Evolutionary conservation across 2,329 filamentous ascomycete species (phyloP), one percentile per base, ranked within the genome.

Genomic region (Aaosphaeria pasadenensis): DNA sequence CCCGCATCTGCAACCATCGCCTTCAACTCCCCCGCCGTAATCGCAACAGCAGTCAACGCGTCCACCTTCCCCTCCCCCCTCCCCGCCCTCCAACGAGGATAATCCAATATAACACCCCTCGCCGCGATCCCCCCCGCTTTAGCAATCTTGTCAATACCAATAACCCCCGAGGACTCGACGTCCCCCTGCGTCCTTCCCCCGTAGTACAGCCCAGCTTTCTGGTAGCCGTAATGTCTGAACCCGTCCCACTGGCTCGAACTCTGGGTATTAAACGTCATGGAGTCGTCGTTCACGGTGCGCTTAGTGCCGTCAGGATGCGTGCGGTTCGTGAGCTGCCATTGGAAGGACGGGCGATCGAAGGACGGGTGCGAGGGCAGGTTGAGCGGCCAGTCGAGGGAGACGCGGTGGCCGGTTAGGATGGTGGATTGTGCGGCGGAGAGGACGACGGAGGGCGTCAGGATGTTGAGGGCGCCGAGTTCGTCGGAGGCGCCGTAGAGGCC

Each of bases 391-490:
- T 73, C 70, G 4, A 73, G 59, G 0, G 64, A 66, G 0, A 72
- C 55, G 11, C 70, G 67, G 11, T 65, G 57, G 30, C 71, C 74
- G 5, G 65, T 67, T 40, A 70, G 67, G 52, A 79, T 78, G 54
- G 79, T 76, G 17, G 17, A 24, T 13, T 66, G 61, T 1, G 75
- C 69, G 0, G 75, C 76, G 5, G 65, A 60, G 6, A 65, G 64
- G 17, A 76, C 69, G 7, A 67, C 69, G n/a, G 68, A 60, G 0
- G 76, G 71, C 0, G 78, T 82, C 46, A 83, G 70, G 2, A 80
- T 70, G 58, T 82, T 82, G 1, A 83, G 68, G 56, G 76, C 79
- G 28, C 80, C 80, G 7, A 80, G 69, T 53, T 82, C 67, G 49
- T 83, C 80, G 3, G 69, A 48, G 5, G 68, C 57, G 3, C 79